Base-by-base conservation (phyloP, 2,329 filamentous ascomycete species). In the Phialophora macrospora region DNA sequence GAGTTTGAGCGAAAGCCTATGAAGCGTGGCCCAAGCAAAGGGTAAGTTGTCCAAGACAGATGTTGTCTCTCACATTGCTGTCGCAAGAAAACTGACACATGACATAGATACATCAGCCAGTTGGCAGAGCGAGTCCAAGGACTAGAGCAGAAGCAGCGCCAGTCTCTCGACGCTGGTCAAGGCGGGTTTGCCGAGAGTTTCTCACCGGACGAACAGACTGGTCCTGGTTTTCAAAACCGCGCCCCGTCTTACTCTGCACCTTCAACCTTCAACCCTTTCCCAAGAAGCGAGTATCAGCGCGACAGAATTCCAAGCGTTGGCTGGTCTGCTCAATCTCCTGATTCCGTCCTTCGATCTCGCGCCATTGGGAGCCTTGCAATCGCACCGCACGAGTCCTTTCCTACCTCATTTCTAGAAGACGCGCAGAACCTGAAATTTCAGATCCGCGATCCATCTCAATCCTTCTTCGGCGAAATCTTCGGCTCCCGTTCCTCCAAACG, bases 21-120 rank as follows among this genome's bases (percentile, higher is more conserved):
- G 83, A 96, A 95, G 78, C 85, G 91, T 67, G 92, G 93, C 1
- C 92, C 93, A 2, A 95, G 90, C 75, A 97, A 96, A 84, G 93
- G 93, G 84, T 91, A 83, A 73, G 80, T 68, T 20, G 34, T 34
- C 30, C 64, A 54, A 70, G 30, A 60, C 30, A 32, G 28, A 59
- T 5, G 41, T 51, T 59, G 56, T 49, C 41, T 28, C 8, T 24
- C n/a, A 38, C 9, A 3, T 52, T 22, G 63, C 51, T 44, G 44
- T 22, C 38, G 44, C 6, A 11, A 32, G 4, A 24, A 28, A 22
- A 63, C 55, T 65, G 63, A 55, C 55, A 32, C 24, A 28, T 52
- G 44, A 54, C 30, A 59, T 73, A 91, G 89, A 17, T 96, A 96
- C 73, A 97, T 97, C 76, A 96, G 96, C 75, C 92, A 96, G 76